Base-by-base conservation (phyloP, 1,139 yeast genomes). In the Blastobotrys proliferans region DNA sequence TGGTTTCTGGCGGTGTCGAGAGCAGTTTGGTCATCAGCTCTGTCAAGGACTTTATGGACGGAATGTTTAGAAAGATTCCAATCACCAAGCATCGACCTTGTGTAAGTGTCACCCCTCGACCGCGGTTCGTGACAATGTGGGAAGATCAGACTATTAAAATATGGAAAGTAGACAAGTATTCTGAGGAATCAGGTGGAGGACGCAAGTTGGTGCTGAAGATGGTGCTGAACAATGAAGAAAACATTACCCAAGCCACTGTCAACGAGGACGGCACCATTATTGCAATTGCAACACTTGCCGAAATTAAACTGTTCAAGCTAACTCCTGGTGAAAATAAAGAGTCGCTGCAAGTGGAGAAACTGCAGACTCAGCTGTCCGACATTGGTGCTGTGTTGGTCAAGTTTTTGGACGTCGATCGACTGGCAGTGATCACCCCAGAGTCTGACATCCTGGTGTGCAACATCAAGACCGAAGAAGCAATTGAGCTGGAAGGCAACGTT, bases 1-100 rank as follows among this genome's bases (percentile, higher is more conserved):
- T 90, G 47, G 77, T 86, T 1, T 83, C 94, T 56, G 97, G 95
- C 43, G 97, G 97, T 50, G 94, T 86, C 16, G 97, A 92, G 62
- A 75, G 85, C 56, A 74, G 81, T 14, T 68, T 92, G 45, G 90
- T 85, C 3, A 72, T 92, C 28, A 84, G 79, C 58, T 77, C 94
- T 1, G 67, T 82, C 29, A 58, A 66, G 14, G 72, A 77, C 50
- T 90, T 92, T 61, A 79, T 81, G 48, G 84, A 80, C 56, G 90
- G 94, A 14, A 77, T 77, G 49, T 82, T 83, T 56, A 72, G 81
- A 51, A 88, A 84, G 64, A 63, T 92, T 35, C 77, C 88, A 26
- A 69, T 81, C 22, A 74, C 79, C 47, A 67, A 70, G 48, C 85
- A 81, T 54, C 67, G 67, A 18, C 73, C 82, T 13, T 81, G 80